These are phyloP conservation scores for Kwoniella mangroviensis DNA, from an alignment of 768 basidiomycete genomes.

Conservation along the genomic window DNA sequence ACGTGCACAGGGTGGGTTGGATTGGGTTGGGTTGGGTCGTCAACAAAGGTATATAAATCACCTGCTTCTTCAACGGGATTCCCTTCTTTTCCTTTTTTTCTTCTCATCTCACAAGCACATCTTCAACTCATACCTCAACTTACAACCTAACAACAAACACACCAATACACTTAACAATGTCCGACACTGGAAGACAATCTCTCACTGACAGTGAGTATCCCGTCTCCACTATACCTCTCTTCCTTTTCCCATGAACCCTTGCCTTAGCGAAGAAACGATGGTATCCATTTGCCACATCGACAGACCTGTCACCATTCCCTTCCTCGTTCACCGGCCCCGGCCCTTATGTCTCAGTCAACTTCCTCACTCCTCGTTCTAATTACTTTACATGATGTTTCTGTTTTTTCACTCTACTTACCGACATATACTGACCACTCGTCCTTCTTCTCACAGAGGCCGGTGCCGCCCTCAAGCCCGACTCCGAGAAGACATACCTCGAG, in stretches of 20 bases:
- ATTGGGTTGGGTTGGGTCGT: not conserved
- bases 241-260: not conserved
- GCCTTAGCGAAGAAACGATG: not conserved
- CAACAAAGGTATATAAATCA: constrained; percentile 20
- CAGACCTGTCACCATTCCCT: not conserved
- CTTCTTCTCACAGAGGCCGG: constrained; percentile 43
- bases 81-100: constrained; percentile 12
- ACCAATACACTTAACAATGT: constrained; percentile 49
- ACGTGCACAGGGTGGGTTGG: not conserved
- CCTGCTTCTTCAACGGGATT: not conserved
- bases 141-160: constrained; percentile 28
- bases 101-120: not conserved
- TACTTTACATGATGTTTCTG: no score
- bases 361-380: not conserved
- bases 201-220: constrained; percentile 51
- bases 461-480: constrained; percentile 55
- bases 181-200: constrained; percentile 56
- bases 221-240: not conserved
- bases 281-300: not conserved
- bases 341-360: not conserved
- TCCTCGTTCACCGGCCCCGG: no score
- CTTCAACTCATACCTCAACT: not conserved
- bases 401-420: not conserved
- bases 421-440: constrained; percentile 1
- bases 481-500: constrained; percentile 53